Base-by-base conservation (phyloP, 2,329 filamentous ascomycete species). In the Penicillium sp. region DNA sequence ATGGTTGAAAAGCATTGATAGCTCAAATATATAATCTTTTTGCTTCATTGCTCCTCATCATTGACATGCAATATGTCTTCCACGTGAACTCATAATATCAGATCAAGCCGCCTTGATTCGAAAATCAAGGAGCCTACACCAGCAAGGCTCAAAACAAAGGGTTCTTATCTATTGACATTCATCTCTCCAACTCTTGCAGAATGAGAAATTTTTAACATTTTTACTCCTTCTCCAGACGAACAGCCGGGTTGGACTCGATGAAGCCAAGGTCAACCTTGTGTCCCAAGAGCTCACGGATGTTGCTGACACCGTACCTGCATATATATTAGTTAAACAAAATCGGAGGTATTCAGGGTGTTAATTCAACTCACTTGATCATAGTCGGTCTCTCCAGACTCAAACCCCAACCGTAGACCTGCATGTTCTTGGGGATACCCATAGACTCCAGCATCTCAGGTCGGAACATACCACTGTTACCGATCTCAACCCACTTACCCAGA, bases 391-490 rank as follows among this genome's bases (percentile, higher is more conserved):
- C 95, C 72, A 99, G 77, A 75, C 87, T 91, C 71, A 99, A 79
- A 37, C 95, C 95, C 84, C 92, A 98, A 33, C 95, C 95, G 73
- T 96, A 98, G 10, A 97, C 93, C 61, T 90, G 83, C 86, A 98
- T 86, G 70, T 96, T 90, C 77, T 88, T 91, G 24, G 93, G 93
- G 70, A 98, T 77, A 33, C 93, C 93, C 93, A 97, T 96, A 5
- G 92, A 82, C 77, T 96, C 90, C 70, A 97, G 77, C 93, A 98
- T 97, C 78, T 99, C 95, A 1, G 95, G 93, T 64, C 95, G 84
- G 86, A 99, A 99, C 93, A 99, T 98, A 62, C 95, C 95, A 68
- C 89, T 93, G 80, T 99, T 98, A 58, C 95, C 95, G 72, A 98
- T 98, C 80, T 98, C 95, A 26, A 98, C 91, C 79, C 96, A 89